Evolutionary conservation across 257 asterid genomes (phyloP).

Genomic region (Ligustrum vulgare): DNA sequence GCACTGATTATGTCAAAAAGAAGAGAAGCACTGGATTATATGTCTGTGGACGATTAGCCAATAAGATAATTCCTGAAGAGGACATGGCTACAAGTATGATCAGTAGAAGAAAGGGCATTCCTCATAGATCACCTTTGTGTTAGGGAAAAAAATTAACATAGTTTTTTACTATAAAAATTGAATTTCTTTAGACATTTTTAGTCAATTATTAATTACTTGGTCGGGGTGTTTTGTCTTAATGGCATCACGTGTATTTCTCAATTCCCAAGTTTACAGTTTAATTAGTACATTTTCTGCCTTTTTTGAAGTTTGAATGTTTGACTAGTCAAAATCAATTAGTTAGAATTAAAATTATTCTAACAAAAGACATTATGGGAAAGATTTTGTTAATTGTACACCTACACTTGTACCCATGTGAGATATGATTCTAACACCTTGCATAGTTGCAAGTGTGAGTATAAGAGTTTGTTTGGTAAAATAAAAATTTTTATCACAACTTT

Average conservation of each 20-base stretch:
- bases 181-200: slow-evolving; percentile 49
- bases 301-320: neutral
- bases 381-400: too few species aligned
- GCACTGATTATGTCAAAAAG: slow-evolving; percentile 75
- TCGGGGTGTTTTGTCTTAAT: slow-evolving; percentile 96
- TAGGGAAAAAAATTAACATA: slow-evolving; percentile 26
- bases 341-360: neutral
- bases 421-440: too few species aligned
- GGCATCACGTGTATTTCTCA: slow-evolving; percentile 65
- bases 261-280: slow-evolving; percentile 41
- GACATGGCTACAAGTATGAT: slow-evolving; percentile 77
- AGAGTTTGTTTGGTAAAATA: too few species aligned
- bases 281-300: slow-evolving; percentile 12
- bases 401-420: too few species aligned
- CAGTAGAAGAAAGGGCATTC: slow-evolving; percentile 90
- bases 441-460: too few species aligned
- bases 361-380: too few species aligned
- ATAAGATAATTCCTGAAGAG: slow-evolving; percentile 51
- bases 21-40: slow-evolving; percentile 70
- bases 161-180: slow-evolving; percentile 22
- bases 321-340: neutral
- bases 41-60: slow-evolving; percentile 62
- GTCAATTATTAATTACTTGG: slow-evolving; percentile 65
- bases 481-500: too few species aligned
- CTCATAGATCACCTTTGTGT: slow-evolving; percentile 94